Evolutionary conservation across 2,329 filamentous ascomycete genomes (phyloP).

Genomic region (Fusarium nygamai): DNA sequence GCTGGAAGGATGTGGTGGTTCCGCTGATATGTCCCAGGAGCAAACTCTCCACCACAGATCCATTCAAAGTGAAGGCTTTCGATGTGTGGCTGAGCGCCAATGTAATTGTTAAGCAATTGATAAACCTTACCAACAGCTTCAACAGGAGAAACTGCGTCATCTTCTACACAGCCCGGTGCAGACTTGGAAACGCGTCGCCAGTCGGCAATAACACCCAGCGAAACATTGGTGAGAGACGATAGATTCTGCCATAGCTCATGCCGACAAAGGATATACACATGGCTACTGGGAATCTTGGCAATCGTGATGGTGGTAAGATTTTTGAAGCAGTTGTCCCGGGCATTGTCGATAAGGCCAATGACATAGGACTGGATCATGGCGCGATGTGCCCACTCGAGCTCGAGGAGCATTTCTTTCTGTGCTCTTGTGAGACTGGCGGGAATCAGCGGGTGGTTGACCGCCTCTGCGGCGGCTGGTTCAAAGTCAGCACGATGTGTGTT

Average conservation of each 20-base stretch:
- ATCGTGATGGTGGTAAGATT: constrained; percentile 69
- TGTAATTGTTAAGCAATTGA: constrained; percentile 60
- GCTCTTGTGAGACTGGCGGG: constrained; percentile 66
- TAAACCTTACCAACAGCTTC: constrained; percentile 62
- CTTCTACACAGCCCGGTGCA: constrained; percentile 60
- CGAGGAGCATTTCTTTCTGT: constrained; percentile 75
- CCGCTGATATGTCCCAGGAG: constrained; percentile 67
- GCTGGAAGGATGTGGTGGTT: constrained; percentile 71
- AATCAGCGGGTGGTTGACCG: constrained; percentile 52
- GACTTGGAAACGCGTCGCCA: constrained; percentile 69
- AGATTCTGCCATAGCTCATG: constrained; percentile 71
- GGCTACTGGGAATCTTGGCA: constrained; percentile 70
- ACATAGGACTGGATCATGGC: constrained; percentile 75
- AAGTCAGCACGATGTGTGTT: constrained; percentile 20
- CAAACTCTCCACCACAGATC: constrained; percentile 74
- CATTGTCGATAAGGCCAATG: constrained; percentile 71
- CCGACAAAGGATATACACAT: constrained; percentile 65
- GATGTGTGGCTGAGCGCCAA: constrained; percentile 61
- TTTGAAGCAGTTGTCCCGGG: constrained; percentile 56
- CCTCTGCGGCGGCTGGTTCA: constrained; percentile 36
- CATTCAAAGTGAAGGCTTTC: constrained; percentile 72
- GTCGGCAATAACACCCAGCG: constrained; percentile 70
- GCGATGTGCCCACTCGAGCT: constrained; percentile 74
- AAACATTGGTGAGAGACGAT: constrained; percentile 62
- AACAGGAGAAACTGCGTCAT: constrained; percentile 60